Evolutionary conservation across 2,329 filamentous ascomycete genomes (phyloP).

Genomic region (Cladosporium sp.): DNA sequence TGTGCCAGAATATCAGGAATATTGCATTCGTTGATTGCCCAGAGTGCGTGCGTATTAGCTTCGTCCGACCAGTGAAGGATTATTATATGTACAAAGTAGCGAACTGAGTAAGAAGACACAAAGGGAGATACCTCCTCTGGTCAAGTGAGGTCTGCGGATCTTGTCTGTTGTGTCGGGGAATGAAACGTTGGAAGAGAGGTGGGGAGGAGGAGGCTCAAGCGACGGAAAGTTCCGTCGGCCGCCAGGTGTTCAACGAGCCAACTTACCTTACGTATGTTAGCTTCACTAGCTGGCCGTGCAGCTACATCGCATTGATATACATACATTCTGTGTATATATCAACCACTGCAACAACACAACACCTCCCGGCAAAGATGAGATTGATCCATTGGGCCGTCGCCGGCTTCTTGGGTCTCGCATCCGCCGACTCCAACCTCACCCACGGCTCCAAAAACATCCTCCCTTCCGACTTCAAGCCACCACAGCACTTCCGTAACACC

Average conservation of each 20-base stretch:
- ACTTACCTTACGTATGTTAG: background rate
- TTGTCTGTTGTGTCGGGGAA: background rate
- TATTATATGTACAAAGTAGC: no score
- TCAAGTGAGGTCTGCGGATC: no score
- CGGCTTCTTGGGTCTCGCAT: constrained; percentile 53
- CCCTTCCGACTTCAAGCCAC: constrained; percentile 64
- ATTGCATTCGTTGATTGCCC: no score
- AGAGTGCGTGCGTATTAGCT: no score
- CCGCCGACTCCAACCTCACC: constrained; percentile 53
- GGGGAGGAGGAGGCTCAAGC: background rate
- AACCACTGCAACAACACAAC: constrained; percentile 1
- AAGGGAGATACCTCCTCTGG: no score
- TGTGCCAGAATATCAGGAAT: background rate
- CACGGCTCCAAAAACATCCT: constrained; percentile 48
- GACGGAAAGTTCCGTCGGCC: background rate
- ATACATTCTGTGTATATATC: no score
- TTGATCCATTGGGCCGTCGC: constrained; percentile 30
- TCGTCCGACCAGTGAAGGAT: no score
- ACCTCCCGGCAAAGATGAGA: constrained; percentile 24
- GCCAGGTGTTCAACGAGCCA: background rate
- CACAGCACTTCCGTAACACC: constrained; percentile 87
- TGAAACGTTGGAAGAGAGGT: background rate
- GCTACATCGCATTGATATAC: background rate
- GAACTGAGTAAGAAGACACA: no score
- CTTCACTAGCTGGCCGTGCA: background rate